Base-by-base conservation (phyloP, 441 rosid genomes). In the Croton setiger region DNA sequence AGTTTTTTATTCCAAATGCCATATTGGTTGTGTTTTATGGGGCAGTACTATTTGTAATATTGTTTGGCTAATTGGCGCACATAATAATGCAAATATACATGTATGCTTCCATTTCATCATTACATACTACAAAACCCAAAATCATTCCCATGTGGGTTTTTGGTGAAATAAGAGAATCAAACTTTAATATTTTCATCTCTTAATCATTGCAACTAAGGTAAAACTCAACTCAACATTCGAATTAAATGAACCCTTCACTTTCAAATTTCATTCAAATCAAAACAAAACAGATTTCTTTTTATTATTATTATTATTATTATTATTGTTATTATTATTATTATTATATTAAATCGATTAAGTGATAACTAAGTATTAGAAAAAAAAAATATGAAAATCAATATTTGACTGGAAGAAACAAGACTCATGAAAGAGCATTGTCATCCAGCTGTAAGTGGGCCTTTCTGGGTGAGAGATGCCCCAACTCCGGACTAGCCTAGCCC, bases 11-110 rank as follows among this genome's bases (percentile, higher is more conserved):
- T 39, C 0, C 43, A 39, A 6, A 13, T 56, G 49, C 72, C 72
- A 47, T 68, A n/a, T 60, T n/a, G 21, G 37, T 60, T 60, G 31
- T 27, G 31, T 27, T 27, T 27, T 27, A 11, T 48, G 48, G 59
- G 13, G 31, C 14, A 0, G 65, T 60, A 48, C 72, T 48, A 4
- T 18, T 20, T n/a, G 17, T 9, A 6, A 35, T 69, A 36, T 69
- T 58, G 37, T 69, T 69, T 60, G 72, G 27, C 66, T 60, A 60
- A 59, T 60, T 69, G 7, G 12, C 33, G 35, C 20, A 55, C 55
- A 0, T 57, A 58, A 57, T 58, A 58, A 27, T 27, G 2, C 72
- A 48, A 18, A 0, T 47, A 1, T 9, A 18, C 66, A 59, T 69
- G 60, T n/a, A 57, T 27, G 4, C 12, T 20, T 7, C 7, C 37